Percentiles rank a stretch among this genome's conserved stretches.
phyloP scores from a whole-genome alignment of 306 rosid genomes.

The Morella rubra region DNA sequence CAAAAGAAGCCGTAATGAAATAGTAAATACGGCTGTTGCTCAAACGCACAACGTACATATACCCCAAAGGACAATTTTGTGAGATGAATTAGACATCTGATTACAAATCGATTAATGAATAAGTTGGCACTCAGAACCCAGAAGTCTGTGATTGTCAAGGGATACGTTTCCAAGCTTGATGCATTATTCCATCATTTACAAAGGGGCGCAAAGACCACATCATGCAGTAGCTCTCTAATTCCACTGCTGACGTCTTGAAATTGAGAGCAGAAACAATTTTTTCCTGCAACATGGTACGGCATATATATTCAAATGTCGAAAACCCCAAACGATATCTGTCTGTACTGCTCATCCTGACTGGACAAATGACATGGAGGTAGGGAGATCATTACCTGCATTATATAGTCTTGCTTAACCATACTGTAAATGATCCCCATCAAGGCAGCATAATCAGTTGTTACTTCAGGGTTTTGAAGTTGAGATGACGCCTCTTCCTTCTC shows the following conservation, averaged over 20 bases:
- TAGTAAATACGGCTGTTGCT: neutral
- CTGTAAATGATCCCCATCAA: slow-evolving; percentile 57
- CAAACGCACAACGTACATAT: neutral
- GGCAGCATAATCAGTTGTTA: slow-evolving; percentile 39
- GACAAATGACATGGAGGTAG: neutral
- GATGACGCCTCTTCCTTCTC: slow-evolving; percentile 44
- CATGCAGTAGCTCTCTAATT: slow-evolving; percentile 63
- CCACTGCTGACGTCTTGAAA: slow-evolving; percentile 53
- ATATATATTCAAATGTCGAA: neutral
- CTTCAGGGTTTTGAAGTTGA: slow-evolving; percentile 33
- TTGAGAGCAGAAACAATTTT: slow-evolving; percentile 60
- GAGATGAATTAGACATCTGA: neutral
- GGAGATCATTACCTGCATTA: slow-evolving; percentile 67
- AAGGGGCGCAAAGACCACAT: slow-evolving; percentile 81
- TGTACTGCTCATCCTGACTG: slow-evolving; percentile 4
- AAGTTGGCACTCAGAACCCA: neutral
- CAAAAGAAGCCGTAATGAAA: neutral
- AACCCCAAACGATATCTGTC: neutral
- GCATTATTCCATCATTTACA: slow-evolving; percentile 47
- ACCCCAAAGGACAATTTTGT: neutral
- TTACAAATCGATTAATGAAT: neutral
- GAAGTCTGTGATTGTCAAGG: slow-evolving; percentile 23
- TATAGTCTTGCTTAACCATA: slow-evolving; percentile 67
- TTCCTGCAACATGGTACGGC: slow-evolving; percentile 45
- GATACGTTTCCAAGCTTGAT: slow-evolving; percentile 63